Base-by-base conservation (phyloP, 352 stramenopile species). In the Globisporangium acanthophoron region DNA sequence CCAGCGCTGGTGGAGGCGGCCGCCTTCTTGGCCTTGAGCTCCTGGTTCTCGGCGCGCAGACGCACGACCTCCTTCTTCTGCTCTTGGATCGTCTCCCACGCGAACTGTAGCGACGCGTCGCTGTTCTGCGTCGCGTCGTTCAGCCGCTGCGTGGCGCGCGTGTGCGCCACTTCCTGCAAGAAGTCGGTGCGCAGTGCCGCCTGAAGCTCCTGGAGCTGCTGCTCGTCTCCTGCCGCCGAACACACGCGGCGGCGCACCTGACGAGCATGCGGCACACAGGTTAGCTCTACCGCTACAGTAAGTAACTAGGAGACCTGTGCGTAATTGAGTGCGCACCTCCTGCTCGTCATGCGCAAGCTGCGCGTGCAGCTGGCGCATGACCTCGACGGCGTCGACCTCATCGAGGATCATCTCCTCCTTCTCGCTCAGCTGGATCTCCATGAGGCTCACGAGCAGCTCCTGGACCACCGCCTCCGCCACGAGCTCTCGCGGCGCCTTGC, bases 21-120 rank as follows among this genome's bases (percentile, higher is more conserved):
- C 3, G 45, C 51, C 9, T 48, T 59, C 20, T 49, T 48, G 3
- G 59, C 29, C 15, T 72, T 67, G 51, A 83, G 59, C 41, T 76
- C 67, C 3, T 85, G 65, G 33, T 80, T 86, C 49, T 86, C 67
- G 1, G 71, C 73, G 11, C 77, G 74, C 16, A 89, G 73, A 6
- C 79, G 76, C 20, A 82, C 70, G 9, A 89, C 76, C 53, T 89
- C 73, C 51, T 80, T 73, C 65, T 87, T 89, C 44, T 89, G 79
- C 35, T 84, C 79, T 39, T 87, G 71, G 41, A 89, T 87, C 27
- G 79, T 89, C 33, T 89, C 79, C 76, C 76, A 89, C 8, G 76
- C 79, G 37, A 89, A 89, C 58, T 89, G 79, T n/a, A 89, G 56
- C 20, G 79, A 89, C 0, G 79, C 71, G 21, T 89, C 79, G 18